Percentiles rank a stretch among this genome's conserved stretches.
Conservation (phyloP, 441 rosid genomes). For the Mallotus japonicus region DNA sequence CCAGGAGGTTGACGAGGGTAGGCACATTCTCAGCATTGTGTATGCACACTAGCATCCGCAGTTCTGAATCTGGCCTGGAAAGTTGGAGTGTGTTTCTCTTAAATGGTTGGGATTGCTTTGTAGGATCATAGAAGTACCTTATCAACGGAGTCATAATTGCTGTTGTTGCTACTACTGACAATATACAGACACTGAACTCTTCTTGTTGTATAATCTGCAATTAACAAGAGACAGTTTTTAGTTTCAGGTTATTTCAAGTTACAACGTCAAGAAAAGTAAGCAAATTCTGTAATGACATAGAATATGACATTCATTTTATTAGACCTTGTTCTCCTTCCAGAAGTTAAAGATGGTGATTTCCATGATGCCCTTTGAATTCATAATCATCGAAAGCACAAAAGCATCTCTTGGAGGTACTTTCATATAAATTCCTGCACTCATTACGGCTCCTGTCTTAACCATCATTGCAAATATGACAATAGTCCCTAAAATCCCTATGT, state of each 20-base stretch:
- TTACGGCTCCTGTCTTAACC: constrained; percentile 23
- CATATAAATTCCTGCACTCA: constrained; percentile 22
- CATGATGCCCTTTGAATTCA: constrained; percentile 38
- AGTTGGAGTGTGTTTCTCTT: constrained; percentile 35
- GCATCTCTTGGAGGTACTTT: constrained; percentile 27
- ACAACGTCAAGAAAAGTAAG: no score
- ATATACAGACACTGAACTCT: constrained; percentile 24
- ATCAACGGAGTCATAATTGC: constrained; percentile 33
- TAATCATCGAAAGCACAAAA: constrained; percentile 34
- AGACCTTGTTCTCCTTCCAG: constrained; percentile 30
- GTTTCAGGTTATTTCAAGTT: background rate
- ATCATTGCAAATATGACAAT: constrained; percentile 9
- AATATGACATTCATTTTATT: background rate
- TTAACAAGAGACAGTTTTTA: background rate
- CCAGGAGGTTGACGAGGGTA: constrained; percentile 46
- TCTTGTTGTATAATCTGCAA: constrained; percentile 28
- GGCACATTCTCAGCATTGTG: constrained; percentile 43
- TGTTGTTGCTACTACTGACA: constrained; percentile 30
- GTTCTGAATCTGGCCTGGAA: constrained; percentile 26
- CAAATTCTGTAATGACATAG: no score
- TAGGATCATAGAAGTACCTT: constrained; percentile 34
- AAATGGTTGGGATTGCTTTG: constrained; percentile 22
- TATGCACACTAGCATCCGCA: constrained; percentile 48
- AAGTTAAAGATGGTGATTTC: constrained; percentile 28
- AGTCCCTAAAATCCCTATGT: constrained; percentile 8